Evolutionary conservation across 2,329 filamentous ascomycete genomes (phyloP).

Genomic region (Harringtonia aguacate): DNA sequence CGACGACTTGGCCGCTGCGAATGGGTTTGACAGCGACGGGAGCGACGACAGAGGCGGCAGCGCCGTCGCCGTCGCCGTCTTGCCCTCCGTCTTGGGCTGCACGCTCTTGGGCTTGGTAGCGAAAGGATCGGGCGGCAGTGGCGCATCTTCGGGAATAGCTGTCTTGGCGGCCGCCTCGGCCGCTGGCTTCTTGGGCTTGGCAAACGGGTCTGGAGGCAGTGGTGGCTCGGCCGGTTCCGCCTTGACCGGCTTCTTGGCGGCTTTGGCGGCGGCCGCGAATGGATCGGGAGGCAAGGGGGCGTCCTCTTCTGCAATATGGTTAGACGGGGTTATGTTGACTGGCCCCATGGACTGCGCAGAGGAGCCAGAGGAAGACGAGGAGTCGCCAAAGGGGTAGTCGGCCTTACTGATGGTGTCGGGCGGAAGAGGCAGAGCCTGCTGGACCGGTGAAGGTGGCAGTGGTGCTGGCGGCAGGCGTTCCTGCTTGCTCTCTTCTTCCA

Average conservation of each 20-base stretch:
- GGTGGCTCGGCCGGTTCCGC: constrained; percentile 14
- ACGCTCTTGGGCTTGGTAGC: constrained; percentile 21
- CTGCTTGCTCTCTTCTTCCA: constrained; percentile 19
- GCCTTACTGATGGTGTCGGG: constrained; percentile 45
- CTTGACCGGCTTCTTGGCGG: neutral
- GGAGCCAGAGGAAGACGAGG: constrained; percentile 39
- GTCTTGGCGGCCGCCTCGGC: constrained; percentile 10
- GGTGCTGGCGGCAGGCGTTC: neutral
- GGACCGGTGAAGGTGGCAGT: constrained; percentile 5
- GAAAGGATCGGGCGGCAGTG: constrained; percentile 19
- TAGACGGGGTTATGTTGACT: constrained; percentile 15
- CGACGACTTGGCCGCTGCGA: constrained; percentile 1
- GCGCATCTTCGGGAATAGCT: neutral
- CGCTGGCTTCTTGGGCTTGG: constrained; percentile 3
- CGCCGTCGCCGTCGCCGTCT: constrained; percentile 4
- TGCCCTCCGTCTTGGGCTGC: constrained; percentile 13
- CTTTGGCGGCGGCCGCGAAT: constrained; percentile 13
- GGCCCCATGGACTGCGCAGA: constrained; percentile 21
- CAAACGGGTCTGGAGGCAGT: constrained; percentile 22
- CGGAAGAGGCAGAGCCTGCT: constrained; percentile 32
- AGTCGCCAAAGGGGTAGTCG: constrained; percentile 36
- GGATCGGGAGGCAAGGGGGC: constrained; percentile 18
- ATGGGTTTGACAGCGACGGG: constrained; percentile 6
- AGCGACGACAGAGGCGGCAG: neutral
- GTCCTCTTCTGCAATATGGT: constrained; percentile 14